Base-by-base conservation (phyloP, 108 stramenopile genomes). In the Hondaea fermentalgiana region DNA sequence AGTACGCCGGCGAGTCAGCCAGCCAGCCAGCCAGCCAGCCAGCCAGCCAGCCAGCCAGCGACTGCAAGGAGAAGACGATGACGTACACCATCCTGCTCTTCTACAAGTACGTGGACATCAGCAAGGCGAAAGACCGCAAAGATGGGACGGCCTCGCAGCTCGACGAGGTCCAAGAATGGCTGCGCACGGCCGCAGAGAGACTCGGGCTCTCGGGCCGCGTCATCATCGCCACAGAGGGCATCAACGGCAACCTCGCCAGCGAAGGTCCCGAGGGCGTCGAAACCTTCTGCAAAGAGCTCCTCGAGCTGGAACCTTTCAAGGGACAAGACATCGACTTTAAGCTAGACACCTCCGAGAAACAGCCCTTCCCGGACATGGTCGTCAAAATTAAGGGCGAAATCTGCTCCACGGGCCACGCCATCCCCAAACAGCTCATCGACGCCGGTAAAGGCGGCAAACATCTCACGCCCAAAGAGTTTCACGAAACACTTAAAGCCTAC, bases 241-340 rank as follows among this genome's bases (percentile, higher is more conserved):
- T 91, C 87, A 91, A 91, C 53, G 91, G 91, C 25, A 89, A 76
- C 43, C 72, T 91, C 12, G 89, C 87, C 58, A 76, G 87, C 44
- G 45, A n/a, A 4, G 76, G 47, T 8, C 19, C 57, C 28, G 76
- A 89, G 49, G 57, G 42, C 59, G 72, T 55, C 58, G 45, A 72
- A 25, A 58, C 42, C 28, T 58, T 14, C 72, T 72, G 29, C 72
- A 58, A 25, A 19, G 57, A 25, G 19, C 87, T 87, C 29, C 21
- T 35, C 57, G 88, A 60, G 23, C 21, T 29, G 60, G 60, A 45
- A 58, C 42, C 59, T 17, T 44, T 60, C 58, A 23, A 49, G 44
- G 29, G 29, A 0, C 10, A 59, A 19, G 83, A 58, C 72, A 90
- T 88, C 72, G 91, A 91, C 45, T 90, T 87, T 55, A 91, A 91